Conservation (phyloP, 768 basidiomycete genomes). For the Jaapia argillacea region DNA sequence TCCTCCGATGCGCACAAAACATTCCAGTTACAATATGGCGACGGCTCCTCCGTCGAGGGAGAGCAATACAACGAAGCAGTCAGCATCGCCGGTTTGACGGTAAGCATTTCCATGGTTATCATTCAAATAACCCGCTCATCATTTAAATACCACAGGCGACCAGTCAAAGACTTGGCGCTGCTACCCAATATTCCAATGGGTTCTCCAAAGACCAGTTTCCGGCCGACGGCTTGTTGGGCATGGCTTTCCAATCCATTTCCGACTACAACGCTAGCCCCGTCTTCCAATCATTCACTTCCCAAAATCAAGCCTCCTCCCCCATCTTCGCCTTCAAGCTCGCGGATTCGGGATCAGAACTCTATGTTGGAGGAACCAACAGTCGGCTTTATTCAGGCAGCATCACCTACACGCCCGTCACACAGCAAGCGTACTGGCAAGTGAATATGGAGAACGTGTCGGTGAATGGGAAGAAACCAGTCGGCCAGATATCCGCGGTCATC, state of each 20-base stretch:
- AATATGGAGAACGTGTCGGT: conserved; percentile 14
- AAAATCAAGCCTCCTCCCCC: conserved; percentile 21
- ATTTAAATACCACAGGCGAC: conserved; percentile 20
- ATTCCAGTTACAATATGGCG: conserved; percentile 26
- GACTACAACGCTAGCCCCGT: conserved; percentile 12
- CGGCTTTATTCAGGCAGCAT: conserved; percentile 34
- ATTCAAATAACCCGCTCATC: not conserved
- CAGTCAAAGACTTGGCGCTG: conserved; percentile 33
- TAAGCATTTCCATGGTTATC: conserved; percentile 4
- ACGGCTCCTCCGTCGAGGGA: conserved; percentile 28
- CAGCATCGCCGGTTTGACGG: conserved; percentile 22
- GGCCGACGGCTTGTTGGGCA: conserved; percentile 33
- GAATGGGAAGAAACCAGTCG: conserved; percentile 8
- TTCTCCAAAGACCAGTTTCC: conserved; percentile 16
- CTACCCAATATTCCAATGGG: conserved; percentile 25
- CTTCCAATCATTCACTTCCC: conserved; percentile 31
- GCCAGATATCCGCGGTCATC: conserved; percentile 13
- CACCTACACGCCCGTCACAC: conserved; percentile 24
- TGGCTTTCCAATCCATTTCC: conserved; percentile 22
- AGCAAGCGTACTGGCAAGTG: conserved; percentile 19
- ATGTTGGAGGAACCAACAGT: conserved; percentile 42
- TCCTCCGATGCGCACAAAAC: conserved; percentile 14
- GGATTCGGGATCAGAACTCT: conserved; percentile 35
- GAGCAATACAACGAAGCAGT: conserved; percentile 33
- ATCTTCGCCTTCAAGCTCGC: conserved; percentile 42